A percentile compares a stretch with the other conserved stretches of the same genome.
Conservation (phyloP, 257 asterid genomes). For the Paraleonurus japonicus region DNA sequence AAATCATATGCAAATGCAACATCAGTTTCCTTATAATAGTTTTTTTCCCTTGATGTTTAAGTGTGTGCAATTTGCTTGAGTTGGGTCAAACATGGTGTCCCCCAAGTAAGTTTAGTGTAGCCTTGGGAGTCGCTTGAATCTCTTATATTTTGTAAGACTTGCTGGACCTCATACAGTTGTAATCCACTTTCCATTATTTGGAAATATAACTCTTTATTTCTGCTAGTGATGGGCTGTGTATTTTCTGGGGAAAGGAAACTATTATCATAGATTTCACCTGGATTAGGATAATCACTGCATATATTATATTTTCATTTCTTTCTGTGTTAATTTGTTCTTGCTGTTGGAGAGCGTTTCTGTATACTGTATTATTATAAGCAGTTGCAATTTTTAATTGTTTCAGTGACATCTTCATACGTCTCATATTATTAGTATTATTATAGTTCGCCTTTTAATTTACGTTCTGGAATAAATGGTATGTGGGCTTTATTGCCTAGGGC, state of each 20-base stretch:
- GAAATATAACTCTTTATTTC: not conserved
- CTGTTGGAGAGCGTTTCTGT: not conserved
- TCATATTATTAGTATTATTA: too few species aligned
- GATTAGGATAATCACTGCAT: slow-evolving; percentile 2
- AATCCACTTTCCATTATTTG: not conserved
- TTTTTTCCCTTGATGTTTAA: not conserved
- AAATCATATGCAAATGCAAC: not conserved
- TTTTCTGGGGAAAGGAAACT: not conserved
- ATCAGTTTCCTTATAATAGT: not conserved
- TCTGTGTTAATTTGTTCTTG: not conserved
- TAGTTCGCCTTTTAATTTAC: too few species aligned
- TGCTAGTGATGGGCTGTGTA: slow-evolving; percentile 1
- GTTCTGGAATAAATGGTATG: too few species aligned
- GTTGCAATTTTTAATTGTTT: not conserved
- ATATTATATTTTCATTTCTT: not conserved
- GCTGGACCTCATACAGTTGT: not conserved
- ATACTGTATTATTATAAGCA: not conserved
- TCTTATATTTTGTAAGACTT: not conserved
- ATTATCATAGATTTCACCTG: not conserved
- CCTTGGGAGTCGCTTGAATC: not conserved
- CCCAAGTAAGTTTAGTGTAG: not conserved
- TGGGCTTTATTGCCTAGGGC: too few species aligned
- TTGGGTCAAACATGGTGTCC: not conserved
- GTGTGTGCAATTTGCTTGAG: not conserved
- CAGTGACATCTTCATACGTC: not conserved